Percentiles rank a stretch among this genome's conserved stretches.
Conservation (phyloP, 2,329 filamentous ascomycete species). For the Scolecobasidium constrictum region DNA sequence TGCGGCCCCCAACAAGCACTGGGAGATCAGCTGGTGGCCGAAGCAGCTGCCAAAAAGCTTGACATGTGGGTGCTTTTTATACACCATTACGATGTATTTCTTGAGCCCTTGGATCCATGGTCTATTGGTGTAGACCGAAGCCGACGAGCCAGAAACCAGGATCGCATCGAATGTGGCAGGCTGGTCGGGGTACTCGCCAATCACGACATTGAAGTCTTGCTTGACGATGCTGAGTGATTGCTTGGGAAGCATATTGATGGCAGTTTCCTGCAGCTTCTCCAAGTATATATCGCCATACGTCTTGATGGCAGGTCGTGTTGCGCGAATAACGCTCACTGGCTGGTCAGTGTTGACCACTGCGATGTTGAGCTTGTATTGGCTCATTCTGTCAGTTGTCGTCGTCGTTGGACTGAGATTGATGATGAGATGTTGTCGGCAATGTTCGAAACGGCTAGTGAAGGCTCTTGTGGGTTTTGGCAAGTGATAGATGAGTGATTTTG, state of each 20-base stretch:
- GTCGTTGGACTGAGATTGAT: too few relatives aligned
- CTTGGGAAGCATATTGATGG: constrained; percentile 8
- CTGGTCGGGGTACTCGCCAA: constrained; percentile 23
- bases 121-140: constrained; percentile 20
- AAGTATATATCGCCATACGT: constrained; percentile 21
- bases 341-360: constrained; percentile 22
- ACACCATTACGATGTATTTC: constrained; percentile 22
- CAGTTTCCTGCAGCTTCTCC: constrained; percentile 17
- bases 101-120: constrained; percentile 19
- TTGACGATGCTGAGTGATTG: background rate
- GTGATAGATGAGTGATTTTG: too few relatives aligned
- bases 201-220: constrained; percentile 23
- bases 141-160: constrained; percentile 27
- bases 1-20: constrained; percentile 24
- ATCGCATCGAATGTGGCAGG: constrained; percentile 24
- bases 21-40: constrained; percentile 31
- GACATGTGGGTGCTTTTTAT: constrained; percentile 17
- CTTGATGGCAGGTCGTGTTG: constrained; percentile 13
- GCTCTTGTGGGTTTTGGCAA: too few relatives aligned
- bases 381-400: constrained; percentile 8
- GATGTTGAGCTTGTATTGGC: constrained; percentile 13
- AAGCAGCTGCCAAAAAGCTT: constrained; percentile 35
- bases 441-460: too few relatives aligned
- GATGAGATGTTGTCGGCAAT: too few relatives aligned
- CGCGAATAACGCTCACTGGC: constrained; percentile 15